Evolutionary conservation across 2,329 filamentous ascomycete genomes (phyloP).

Genomic region (Aspergillus chevalieri): DNA sequence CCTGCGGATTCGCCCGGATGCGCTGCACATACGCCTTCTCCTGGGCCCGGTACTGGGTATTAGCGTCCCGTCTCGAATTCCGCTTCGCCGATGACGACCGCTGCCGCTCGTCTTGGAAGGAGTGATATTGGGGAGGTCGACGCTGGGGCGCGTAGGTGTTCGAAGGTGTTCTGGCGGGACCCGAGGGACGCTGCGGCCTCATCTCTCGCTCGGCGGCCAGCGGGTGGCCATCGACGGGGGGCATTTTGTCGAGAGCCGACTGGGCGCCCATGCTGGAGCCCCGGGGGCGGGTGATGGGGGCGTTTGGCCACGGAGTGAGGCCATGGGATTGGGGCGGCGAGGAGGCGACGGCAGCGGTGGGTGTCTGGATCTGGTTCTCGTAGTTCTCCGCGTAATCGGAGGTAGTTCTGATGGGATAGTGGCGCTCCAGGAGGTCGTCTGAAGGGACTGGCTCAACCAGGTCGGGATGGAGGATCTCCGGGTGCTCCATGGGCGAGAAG

Average conservation of each 20-base stretch:
- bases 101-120: slow-evolving; percentile 43
- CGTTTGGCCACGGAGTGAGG: slow-evolving; percentile 31
- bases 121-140: slow-evolving; percentile 48
- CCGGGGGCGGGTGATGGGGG: slow-evolving; percentile 35
- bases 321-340: slow-evolving; percentile 26
- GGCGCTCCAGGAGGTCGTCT: slow-evolving; percentile 33
- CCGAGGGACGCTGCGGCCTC: slow-evolving; percentile 61
- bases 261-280: slow-evolving; percentile 36
- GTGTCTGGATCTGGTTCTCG: slow-evolving; percentile 25
- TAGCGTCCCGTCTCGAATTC: slow-evolving; percentile 55
- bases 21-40: slow-evolving; percentile 94
- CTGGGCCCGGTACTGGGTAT: slow-evolving; percentile 71
- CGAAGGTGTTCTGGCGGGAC: slow-evolving; percentile 66
- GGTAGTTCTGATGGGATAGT: slow-evolving; percentile 26
- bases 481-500: slow-evolving; percentile 37
- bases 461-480: slow-evolving; percentile 35
- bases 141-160: slow-evolving; percentile 66
- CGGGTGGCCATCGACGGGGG: slow-evolving; percentile 22
- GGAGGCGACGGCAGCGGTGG: slow-evolving; percentile 27
- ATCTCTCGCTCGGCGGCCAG: slow-evolving; percentile 25
- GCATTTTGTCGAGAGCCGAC: slow-evolving; percentile 37
- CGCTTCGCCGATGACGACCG: slow-evolving; percentile 54
- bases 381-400: slow-evolving; percentile 28
- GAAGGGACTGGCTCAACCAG: slow-evolving; percentile 38
- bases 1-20: slow-evolving; percentile 71